Base-by-base conservation (phyloP, 2,329 filamentous ascomycete genomes). In the Stagonosporopsis chrysanthemi region DNA sequence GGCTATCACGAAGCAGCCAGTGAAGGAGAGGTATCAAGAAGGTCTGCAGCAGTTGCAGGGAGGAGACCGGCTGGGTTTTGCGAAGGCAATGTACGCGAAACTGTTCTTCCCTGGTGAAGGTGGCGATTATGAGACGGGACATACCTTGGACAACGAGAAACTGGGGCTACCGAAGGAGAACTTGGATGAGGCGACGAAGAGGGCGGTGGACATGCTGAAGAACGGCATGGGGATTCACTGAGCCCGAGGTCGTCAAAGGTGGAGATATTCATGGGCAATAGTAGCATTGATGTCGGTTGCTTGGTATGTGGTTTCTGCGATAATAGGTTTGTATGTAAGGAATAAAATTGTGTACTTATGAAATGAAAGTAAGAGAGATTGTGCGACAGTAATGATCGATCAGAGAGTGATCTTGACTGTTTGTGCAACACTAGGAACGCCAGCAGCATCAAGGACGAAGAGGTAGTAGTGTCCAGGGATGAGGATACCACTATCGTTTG, bases 161-260 rank as follows among this genome's bases (percentile, higher is more conserved):
- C 73, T 90, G 14, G 83, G 80, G 0, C 73, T 90, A 68, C 81
- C 83, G 0, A 75, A 82, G 57, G 87, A 89, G 71, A 79, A 81
- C 41, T 62, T 89, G 49, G 86, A 90, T 63, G 81, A 84, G 62
- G 77, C 78, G n/a, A 90, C 83, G 0, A 80, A 74, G 68, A 69
- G 70, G 23, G 83, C 80, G 0, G 62, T 88, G 0, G 75, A 80
- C 7, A 69, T 84, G 76, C 78, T 73, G 6, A 71, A 79, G 61
- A 63, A 63, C 24, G 50, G 50, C 14, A 23, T 24, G 5, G 50
- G 50, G 4, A 46, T 36, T 35, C 33, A 56, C 7, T 46, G 35
- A 50, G 35, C 4, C 4, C 6, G 28, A 22, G n/a, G 4, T 15
- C 8, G 6, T 19, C 6, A 12, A n/a, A 19, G 7, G n/a, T 6